Percentiles rank a stretch among this genome's conserved stretches.
phyloP scores from a whole-genome alignment of 202 grass and related monocot genomes.

The Hordeum pubiflorum region DNA sequence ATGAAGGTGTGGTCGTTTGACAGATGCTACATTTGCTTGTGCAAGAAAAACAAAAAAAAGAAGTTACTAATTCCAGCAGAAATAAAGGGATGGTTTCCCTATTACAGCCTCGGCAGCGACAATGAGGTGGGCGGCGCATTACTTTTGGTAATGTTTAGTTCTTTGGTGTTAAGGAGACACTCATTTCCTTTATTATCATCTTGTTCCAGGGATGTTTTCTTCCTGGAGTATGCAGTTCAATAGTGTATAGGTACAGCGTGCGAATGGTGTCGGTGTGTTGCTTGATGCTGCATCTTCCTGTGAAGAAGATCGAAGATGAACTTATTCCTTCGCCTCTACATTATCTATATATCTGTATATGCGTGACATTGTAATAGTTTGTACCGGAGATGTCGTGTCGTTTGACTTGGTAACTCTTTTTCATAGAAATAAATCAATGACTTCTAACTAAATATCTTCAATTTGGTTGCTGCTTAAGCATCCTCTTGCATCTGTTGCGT shows the following conservation, averaged over 20 bases:
- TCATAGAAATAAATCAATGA: conserved; percentile 12
- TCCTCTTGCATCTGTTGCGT: too few species aligned
- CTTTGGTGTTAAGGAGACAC: not conserved
- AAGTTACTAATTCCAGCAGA: not conserved
- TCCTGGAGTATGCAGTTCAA: conserved; percentile 8
- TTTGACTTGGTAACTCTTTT: not conserved
- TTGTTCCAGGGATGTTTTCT: conserved; percentile 16
- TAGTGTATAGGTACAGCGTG: not conserved
- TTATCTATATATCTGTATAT: not conserved
- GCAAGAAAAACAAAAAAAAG: conserved; percentile 25
- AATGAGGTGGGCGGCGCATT: conserved; percentile 23
- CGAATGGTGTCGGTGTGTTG: not conserved
- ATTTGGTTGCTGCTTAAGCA: not conserved
- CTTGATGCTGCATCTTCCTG: conserved; percentile 16
- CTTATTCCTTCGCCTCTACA: not conserved
- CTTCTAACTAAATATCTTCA: not conserved
- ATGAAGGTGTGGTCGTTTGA: conserved; percentile 3
- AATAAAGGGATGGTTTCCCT: not conserved
- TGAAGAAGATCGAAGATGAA: conserved; percentile 15
- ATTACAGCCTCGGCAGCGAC: not conserved
- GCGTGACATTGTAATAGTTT: conserved; percentile 14
- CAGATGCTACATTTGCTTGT: conserved; percentile 17
- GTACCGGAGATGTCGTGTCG: not conserved
- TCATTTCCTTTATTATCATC: not conserved
- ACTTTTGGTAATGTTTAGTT: not conserved